phyloP scores from a whole-genome alignment of 139 green algal genomes.

The Coelastrella sp. region DNA sequence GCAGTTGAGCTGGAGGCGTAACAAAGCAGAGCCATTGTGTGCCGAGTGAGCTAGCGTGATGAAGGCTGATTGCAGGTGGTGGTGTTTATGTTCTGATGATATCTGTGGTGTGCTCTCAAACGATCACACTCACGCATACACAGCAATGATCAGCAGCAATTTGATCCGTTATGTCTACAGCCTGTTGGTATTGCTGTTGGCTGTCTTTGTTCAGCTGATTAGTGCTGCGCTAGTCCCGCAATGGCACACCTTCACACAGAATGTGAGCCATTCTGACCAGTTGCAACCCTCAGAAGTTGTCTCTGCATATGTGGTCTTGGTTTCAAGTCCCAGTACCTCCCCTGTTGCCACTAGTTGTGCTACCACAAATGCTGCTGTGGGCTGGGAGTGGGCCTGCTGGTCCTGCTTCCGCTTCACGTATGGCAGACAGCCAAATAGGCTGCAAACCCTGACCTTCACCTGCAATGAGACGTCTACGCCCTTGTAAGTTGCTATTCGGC shows the following conservation, averaged over 20 bases:
- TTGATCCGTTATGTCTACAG: no score
- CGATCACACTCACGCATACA: no score
- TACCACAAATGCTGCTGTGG: slow-evolving; percentile 62
- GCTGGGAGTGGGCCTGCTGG: not conserved
- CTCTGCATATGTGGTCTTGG: slow-evolving; percentile 65
- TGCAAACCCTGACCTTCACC: slow-evolving; percentile 69
- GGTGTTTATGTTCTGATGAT: no score
- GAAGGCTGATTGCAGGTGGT: no score
- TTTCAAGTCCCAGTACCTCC: slow-evolving; percentile 69
- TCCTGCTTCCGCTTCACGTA: slow-evolving; percentile 12
- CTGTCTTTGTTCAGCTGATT: no score
- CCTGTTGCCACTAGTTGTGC: slow-evolving; percentile 65
- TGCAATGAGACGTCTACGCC: slow-evolving; percentile 20
- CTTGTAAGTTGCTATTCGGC: not conserved
- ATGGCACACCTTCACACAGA: slow-evolving; percentile 78
- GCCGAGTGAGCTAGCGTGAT: no score
- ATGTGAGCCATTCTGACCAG: slow-evolving; percentile 83
- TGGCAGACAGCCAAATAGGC: slow-evolving; percentile 65
- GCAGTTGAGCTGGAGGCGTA: no score
- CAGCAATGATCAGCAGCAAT: no score
- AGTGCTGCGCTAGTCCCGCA: no score
- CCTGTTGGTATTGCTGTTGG: no score
- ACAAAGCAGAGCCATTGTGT: no score
- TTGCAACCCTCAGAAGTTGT: slow-evolving; percentile 33
- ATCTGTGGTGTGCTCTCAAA: no score